Evolutionary conservation across 2,329 filamentous ascomycete genomes (phyloP), one percentile per base, ranked within the genome.

Genomic region (Fusarium incarnatum): DNA sequence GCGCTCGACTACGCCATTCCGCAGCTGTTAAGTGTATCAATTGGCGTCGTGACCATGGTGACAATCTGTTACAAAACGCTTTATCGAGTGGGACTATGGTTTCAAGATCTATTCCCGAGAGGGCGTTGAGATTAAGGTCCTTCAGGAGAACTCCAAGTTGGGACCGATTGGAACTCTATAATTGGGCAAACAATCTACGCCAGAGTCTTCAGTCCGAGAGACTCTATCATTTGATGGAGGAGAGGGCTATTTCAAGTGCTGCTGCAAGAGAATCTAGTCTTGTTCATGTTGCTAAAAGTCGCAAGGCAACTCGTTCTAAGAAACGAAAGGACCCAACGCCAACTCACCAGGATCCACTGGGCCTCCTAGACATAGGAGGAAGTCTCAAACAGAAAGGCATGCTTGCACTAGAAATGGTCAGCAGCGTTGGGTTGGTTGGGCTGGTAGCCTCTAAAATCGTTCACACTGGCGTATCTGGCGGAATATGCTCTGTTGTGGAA

Each of bases 11-110:
- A 54, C 90, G 95, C 28, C 91, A 98, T 78, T 87, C 90, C 2
- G 91, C 94, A 4, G 94, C 94, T 2, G 91, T 91, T 77, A 98
- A 97, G 77, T 91, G 93, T 68, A 80, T 97, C 15, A 83, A 88
- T 53, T 96, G 92, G 91, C 86, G 90, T 56, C 83, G 82, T 16
- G 70, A 73, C n/a, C 74, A 76, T 48, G 64, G 70, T 1, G 60
- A 70, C 18, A 64, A 64, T 12, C 44, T 66, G 9, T 53, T 75
- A 18, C 70, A 69, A 47, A 67, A 50, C 23, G 59, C 72, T n/a
- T 52, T 72, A 13, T 73, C 73, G 11, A 63, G 46, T 16, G 68
- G 63, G 23, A 57, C 56, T 13, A 50, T 69, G 58, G 52, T 65
- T 11, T 61, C 61, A 54, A 67, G 60, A n/a, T 61, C 44, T 15